Evolutionary conservation across 228 moss, liverwort and hornwort genomes (phyloP).

Genomic region (Sphagnum fallax): DNA sequence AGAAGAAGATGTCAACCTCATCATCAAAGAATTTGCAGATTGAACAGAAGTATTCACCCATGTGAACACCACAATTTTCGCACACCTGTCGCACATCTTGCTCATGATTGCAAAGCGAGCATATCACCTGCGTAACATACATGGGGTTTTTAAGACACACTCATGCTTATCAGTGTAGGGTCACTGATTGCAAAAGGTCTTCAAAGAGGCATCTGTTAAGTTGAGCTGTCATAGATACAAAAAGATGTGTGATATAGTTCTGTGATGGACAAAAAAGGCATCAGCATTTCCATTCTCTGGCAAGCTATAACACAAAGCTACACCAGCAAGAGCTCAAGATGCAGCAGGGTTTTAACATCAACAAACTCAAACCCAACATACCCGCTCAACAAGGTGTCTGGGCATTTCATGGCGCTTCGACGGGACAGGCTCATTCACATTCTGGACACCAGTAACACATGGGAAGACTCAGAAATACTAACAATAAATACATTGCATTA

Average conservation of each 20-base stretch:
- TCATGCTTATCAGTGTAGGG: too few species aligned
- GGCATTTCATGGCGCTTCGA: conserved; percentile 70
- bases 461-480: too few species aligned
- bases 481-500: too few species aligned
- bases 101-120: conserved; percentile 78
- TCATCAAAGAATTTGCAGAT: conserved; percentile 88
- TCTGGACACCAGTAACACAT: conserved; percentile 18
- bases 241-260: too few species aligned
- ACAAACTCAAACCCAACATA: conserved; percentile 3
- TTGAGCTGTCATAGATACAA: too few species aligned
- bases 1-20: conserved; percentile 33
- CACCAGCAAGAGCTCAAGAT: neutral
- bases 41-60: conserved; percentile 75
- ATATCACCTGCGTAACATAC: conserved; percentile 43
- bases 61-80: conserved; percentile 64
- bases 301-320: too few species aligned
- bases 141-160: too few species aligned
- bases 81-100: conserved; percentile 78
- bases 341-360: neutral
- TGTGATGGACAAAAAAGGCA: too few species aligned
- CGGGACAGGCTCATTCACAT: conserved; percentile 44
- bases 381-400: conserved; percentile 67
- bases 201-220: too few species aligned
- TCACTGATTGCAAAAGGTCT: too few species aligned
- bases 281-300: too few species aligned